Evolutionary conservation across 2,329 filamentous ascomycete species (phyloP).

Genomic region (Fusarium euwallaceae): DNA sequence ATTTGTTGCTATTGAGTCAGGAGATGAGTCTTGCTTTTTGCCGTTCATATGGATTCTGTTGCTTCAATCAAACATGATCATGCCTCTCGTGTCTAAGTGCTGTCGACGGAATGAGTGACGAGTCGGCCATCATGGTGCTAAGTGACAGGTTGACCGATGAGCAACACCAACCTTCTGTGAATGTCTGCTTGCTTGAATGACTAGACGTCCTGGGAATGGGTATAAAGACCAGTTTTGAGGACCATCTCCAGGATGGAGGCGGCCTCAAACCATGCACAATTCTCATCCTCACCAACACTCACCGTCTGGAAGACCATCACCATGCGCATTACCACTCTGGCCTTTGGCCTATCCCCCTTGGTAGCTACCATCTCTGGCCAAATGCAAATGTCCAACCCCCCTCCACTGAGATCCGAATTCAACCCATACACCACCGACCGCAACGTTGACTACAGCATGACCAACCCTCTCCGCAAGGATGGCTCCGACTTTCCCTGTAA

Average conservation of each 20-base stretch:
- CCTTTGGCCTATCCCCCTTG: background rate
- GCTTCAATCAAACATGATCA: background rate
- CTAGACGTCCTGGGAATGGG: background rate
- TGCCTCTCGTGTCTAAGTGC: background rate
- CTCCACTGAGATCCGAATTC: conserved; percentile 64
- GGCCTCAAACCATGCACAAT: background rate
- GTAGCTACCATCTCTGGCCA: conserved; percentile 48
- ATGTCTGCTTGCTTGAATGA: background rate
- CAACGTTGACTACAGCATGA: conserved; percentile 77
- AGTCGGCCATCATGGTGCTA: background rate
- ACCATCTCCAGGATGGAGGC: background rate
- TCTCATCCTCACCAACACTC: background rate
- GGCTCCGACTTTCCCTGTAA: conserved; percentile 82
- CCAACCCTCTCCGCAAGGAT: conserved; percentile 70
- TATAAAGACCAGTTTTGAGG: background rate
- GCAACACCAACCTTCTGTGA: background rate
- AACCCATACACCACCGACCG: conserved; percentile 59
- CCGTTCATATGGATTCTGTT: background rate
- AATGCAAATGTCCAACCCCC: conserved; percentile 65
- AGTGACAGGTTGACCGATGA: conserved; percentile 1
- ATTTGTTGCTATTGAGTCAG: background rate
- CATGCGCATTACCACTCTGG: background rate
- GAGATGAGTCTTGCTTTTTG: background rate
- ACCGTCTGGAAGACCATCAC: background rate
- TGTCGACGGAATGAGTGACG: background rate